A percentile compares a stretch with the other conserved stretches of the same genome.
Conservation (phyloP, 1,284 basidiomycete genomes). For the Phlebopus sp. region DNA sequence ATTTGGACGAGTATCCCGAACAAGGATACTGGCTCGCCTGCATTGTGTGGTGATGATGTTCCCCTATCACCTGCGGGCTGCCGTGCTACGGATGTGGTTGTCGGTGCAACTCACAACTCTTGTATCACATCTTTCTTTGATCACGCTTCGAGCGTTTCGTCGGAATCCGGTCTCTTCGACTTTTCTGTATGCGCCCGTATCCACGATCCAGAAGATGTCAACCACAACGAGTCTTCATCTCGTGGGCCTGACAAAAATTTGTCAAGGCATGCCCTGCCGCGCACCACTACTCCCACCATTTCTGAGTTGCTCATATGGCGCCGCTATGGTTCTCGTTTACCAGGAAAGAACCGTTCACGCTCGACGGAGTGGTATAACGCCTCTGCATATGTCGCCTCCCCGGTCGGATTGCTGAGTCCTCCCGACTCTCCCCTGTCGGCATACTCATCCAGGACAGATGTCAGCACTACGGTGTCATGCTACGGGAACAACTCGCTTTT, state of each 20-base stretch:
- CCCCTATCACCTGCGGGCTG: background rate
- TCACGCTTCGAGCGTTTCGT: background rate
- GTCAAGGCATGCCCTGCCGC: background rate
- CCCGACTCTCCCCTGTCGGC: background rate
- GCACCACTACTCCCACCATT: slow-evolving; percentile 1
- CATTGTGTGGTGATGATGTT: background rate
- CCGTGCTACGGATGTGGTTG: background rate
- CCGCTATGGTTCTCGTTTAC: slow-evolving; percentile 16
- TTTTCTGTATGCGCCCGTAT: background rate
- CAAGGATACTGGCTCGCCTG: slow-evolving; percentile 5
- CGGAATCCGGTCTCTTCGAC: slow-evolving; percentile 1
- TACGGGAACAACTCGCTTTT: too few species aligned
- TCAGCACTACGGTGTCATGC: too few species aligned
- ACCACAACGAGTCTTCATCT: background rate
- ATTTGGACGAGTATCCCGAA: slow-evolving; percentile 30
- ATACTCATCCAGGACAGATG: background rate
- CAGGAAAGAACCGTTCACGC: slow-evolving; percentile 12
- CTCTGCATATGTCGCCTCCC: slow-evolving; percentile 18
- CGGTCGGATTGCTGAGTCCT: slow-evolving; percentile 18
- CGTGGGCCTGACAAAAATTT: background rate
- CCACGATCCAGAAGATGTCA: background rate
- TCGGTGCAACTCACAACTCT: background rate
- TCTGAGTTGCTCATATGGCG: slow-evolving; percentile 21
- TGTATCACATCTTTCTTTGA: slow-evolving; percentile 1
- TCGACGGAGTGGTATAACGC: slow-evolving; percentile 15